Evolutionary conservation across 768 basidiomycete genomes (phyloP), one percentile per base, ranked within the genome.

Genomic region (Russula griseocarnosa): DNA sequence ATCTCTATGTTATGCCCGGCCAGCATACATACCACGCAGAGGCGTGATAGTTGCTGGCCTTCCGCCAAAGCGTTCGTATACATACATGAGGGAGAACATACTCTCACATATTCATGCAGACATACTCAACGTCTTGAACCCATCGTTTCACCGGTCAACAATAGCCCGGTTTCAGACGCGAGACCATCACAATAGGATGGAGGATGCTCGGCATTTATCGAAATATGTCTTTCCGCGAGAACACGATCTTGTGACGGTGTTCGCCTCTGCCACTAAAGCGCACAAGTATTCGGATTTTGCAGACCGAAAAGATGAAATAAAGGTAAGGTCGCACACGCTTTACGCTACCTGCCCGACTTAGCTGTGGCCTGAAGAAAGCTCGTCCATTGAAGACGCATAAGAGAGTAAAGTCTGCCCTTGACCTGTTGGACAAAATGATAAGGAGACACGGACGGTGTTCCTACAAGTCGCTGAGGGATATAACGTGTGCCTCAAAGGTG

Each of bases 161-260:
- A 73, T 64, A 30, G 57, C 62, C 22, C 62, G 72, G 52, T 72
- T 72, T 46, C 72, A 68, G 5, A 63, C 64, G 38, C 79, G 79
- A 1, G 82, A 84, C 65, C 75, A 77, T 28, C 76, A 75, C 10
- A 70, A 76, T 63, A 81, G 82, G 67, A 78, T 76, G 50, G 78
- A 79, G 44, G 73, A 83, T 44, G 81, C 82, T 0, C 80, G 88
- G 46, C 85, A 85, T 66, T 74, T 93, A 1, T 80, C 88, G 38
- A 94, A 94, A 75, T 88, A 93, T 69, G 77, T 98, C 2, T 96
- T 98, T 70, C 86, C 94, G 11, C 79, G 86, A 46, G 90, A 94
- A 69, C 92, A 86, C 69, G 81, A 82, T 0, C 71, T 97, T 1
- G 71, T 78, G 6, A 88, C 77, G 67, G 79, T 86, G 2, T 94